These are phyloP conservation scores for Diphasiastrum complanatum DNA, from an alignment of 83 land plant genomes.

Conservation along the genomic window DNA sequence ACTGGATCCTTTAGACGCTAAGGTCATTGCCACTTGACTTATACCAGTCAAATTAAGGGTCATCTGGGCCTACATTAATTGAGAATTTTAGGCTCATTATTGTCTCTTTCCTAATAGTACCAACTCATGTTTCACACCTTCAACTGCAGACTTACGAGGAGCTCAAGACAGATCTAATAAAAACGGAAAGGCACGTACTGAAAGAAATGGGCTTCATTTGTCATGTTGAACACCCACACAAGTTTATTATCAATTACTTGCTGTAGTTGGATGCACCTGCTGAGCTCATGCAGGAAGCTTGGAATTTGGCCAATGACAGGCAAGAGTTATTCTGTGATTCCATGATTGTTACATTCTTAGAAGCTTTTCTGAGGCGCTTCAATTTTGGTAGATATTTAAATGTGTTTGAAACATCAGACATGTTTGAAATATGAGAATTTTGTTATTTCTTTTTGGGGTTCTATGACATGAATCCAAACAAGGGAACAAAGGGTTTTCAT, in stretches of 20 bases:
- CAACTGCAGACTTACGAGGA: slow-evolving; percentile 64
- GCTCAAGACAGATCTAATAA: slow-evolving; percentile 73
- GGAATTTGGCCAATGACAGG: slow-evolving; percentile 99
- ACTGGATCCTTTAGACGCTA: slow-evolving; percentile 56
- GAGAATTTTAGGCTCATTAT: neutral
- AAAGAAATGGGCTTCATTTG: slow-evolving; percentile 98
- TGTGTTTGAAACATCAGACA: no score
- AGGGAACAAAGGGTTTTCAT: no score
- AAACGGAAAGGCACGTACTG: slow-evolving; percentile 80
- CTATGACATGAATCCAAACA: no score
- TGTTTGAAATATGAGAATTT: no score
- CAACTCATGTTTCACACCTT: neutral
- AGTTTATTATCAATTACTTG: slow-evolving; percentile 86
- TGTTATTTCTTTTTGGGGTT: no score
- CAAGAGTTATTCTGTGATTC: slow-evolving; percentile 28
- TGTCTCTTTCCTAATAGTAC: neutral
- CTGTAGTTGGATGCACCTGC: slow-evolving; percentile 54
- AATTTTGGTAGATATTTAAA: no score
- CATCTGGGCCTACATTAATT: neutral
- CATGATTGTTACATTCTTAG: neutral
- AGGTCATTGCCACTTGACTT: slow-evolving; percentile 32
- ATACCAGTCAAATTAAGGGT: neutral
- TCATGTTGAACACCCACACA: slow-evolving; percentile 97
- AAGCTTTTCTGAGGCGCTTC: slow-evolving; percentile 13
- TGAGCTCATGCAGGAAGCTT: slow-evolving; percentile 83